phyloP scores from a whole-genome alignment of 257 asterid species.

The Solanum tarapatanum region DNA sequence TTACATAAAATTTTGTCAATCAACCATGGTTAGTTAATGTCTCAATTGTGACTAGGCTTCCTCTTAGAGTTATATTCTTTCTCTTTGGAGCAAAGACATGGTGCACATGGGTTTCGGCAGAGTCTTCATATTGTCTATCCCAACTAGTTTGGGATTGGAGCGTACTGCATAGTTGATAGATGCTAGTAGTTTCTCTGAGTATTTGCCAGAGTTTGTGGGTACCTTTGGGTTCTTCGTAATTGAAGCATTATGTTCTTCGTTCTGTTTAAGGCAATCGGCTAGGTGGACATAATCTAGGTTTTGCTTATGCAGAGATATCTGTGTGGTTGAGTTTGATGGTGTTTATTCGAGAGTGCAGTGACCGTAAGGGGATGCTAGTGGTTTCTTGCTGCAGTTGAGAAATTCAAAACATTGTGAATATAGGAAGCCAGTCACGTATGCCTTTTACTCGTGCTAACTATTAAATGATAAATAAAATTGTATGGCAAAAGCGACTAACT shows the following conservation, averaged over 20 bases:
- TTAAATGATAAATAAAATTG: not conserved
- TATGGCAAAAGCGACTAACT: not conserved
- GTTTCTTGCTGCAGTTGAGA: not conserved
- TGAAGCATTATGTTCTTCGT: not conserved
- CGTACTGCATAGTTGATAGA: not conserved
- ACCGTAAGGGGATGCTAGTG: not conserved
- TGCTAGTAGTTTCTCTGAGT: not conserved
- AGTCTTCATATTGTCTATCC: not conserved
- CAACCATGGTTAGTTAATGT: not conserved
- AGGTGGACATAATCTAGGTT: not conserved
- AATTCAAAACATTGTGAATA: not conserved
- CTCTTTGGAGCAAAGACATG: not conserved
- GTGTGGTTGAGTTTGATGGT: not conserved
- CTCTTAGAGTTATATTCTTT: not conserved
- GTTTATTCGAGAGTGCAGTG: not conserved
- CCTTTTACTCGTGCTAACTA: not conserved
- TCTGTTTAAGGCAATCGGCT: not conserved
- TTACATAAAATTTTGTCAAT: not conserved
- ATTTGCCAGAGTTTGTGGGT: not conserved
- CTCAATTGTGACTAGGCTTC: not conserved
- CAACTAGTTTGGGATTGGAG: not conserved
- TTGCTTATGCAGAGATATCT: not conserved
- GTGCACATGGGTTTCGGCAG: not conserved
- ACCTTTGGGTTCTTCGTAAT: not conserved
- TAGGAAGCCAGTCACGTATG: not conserved